Percentiles rank a stretch among this genome's conserved stretches.
These are phyloP conservation scores for Colletotrichum euphorbiae DNA, from an alignment of 2,329 filamentous ascomycete species.

Conservation along the genomic window DNA sequence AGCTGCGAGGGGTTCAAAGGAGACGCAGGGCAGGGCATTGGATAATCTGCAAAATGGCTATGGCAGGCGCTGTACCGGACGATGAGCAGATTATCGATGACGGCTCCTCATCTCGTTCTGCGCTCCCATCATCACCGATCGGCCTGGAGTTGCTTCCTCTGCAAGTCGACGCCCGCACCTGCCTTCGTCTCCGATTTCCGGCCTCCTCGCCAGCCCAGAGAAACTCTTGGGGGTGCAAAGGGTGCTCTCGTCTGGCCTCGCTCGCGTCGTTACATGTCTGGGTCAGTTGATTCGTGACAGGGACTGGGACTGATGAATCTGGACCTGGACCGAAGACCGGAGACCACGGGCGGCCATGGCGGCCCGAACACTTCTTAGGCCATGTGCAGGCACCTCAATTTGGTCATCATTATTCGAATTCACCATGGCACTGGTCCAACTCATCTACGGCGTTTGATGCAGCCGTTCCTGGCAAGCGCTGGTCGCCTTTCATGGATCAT, in stretches of 20 bases:
- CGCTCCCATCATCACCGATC: neutral
- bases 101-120: constrained; percentile 24
- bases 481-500: neutral
- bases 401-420: neutral
- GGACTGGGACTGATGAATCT: neutral
- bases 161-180: neutral
- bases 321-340: constrained; percentile 2
- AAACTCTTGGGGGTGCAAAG: neutral
- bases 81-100: constrained; percentile 8
- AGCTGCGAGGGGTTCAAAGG: neutral
- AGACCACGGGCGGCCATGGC: constrained; percentile 14
- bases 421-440: neutral
- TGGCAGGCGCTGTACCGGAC: constrained; percentile 2
- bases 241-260: neutral
- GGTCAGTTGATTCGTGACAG: neutral
- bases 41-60: constrained; percentile 3
- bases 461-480: constrained; percentile 26
- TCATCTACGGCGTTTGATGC: constrained; percentile 11
- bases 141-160: neutral
- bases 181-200: constrained; percentile 9
- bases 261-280: neutral
- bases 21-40: neutral
- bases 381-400: constrained; percentile 7
- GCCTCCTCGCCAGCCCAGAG: neutral
- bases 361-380: neutral